These are phyloP conservation scores for Candida ovalis DNA, from an alignment of 805 yeast genomes.

Conservation along the genomic window DNA sequence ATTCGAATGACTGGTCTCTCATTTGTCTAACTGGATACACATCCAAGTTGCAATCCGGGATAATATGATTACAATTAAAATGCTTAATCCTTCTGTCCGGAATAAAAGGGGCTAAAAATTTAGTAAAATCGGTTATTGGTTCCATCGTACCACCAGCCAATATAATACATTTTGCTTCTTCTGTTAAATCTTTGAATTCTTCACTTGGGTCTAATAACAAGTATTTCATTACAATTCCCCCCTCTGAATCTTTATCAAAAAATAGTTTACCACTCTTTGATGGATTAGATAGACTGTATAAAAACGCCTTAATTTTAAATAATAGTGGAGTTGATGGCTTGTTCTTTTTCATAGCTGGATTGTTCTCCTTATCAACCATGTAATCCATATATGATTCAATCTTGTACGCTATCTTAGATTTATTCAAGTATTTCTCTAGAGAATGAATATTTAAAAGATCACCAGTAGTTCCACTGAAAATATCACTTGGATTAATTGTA, in stretches of 20 bases:
- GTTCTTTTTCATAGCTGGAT: conserved; percentile 2
- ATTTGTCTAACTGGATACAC: conserved; percentile 49
- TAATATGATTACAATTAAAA: conserved; percentile 80
- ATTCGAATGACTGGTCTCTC: conserved; percentile 41
- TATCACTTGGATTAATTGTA: conserved; percentile 45
- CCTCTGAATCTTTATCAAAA: conserved; percentile 44
- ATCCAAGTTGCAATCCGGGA: conserved; percentile 63
- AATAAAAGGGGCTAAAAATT: conserved; percentile 63
- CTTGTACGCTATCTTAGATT: conserved; percentile 78
- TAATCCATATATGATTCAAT: conserved; percentile 64
- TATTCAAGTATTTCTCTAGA: conserved; percentile 57
- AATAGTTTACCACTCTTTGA: conserved; percentile 73
- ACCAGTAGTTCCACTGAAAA: conserved; percentile 57
- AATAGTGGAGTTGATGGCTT: conserved; percentile 48
- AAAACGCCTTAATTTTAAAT: conserved; percentile 61
- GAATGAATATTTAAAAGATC: conserved; percentile 70
- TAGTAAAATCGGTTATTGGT: conserved; percentile 68
- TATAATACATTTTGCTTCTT: conserved; percentile 63
- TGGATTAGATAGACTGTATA: conserved; percentile 66
- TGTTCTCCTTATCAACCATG: conserved; percentile 9
- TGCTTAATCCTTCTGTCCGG: conserved; percentile 37
- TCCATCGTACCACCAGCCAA: conserved; percentile 97
- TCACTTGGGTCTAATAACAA: conserved; percentile 77
- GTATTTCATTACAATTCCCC: conserved; percentile 48
- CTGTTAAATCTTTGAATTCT: conserved; percentile 61